Evolutionary conservation across 2,329 filamentous ascomycete species (phyloP), one percentile per base, ranked within the genome.

Genomic region (Pseudopyrenochaeta lycopersici): DNA sequence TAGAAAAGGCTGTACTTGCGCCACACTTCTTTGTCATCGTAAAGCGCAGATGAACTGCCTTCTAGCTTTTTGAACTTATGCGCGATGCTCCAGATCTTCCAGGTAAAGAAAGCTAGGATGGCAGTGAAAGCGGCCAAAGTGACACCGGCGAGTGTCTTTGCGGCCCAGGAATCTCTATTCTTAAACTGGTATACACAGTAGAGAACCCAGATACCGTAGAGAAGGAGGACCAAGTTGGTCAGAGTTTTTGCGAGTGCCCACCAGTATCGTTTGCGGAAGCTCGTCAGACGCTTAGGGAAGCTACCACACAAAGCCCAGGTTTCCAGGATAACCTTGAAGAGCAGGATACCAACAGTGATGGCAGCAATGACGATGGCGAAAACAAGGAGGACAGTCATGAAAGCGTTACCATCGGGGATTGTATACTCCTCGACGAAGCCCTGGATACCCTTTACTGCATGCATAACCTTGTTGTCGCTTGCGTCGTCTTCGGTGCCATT

Each of bases 131-230:
- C 68, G 2, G 76, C 86, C 1, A 98, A 84, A 0, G 92, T 97
- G 15, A 96, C 79, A 54, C 83, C 94, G 14, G 95, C 95, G 21
- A 98, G 86, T 0, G 84, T 64, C 75, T 96, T 95, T 40, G 92
- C 93, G 7, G 90, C 92, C 93, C 93, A 97, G 0, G 94, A 98
- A 76, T 98, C 95, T 54, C 94, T 93, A 36, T 88, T 85, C 1
- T 90, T 95, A 77, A 98, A 97, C 73, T 99, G 95, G 76, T 94
- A 98, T 58, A 99, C 85, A 75, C 94, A 98, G 78, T 97, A 98
- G 38, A 98, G 80, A 1, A 92, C 91, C 95, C 95, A 98, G 56
- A 97, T 86, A 57, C 95, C 92, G 77, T 98, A 99, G 2, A 98
- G 85, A 15, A 98, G 81, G 56, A 98, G 83, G 65, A 99, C 92